These are phyloP conservation scores for Metschnikowia arizonensis DNA, from an alignment of 805 yeast genomes.

Conservation along the genomic window DNA sequence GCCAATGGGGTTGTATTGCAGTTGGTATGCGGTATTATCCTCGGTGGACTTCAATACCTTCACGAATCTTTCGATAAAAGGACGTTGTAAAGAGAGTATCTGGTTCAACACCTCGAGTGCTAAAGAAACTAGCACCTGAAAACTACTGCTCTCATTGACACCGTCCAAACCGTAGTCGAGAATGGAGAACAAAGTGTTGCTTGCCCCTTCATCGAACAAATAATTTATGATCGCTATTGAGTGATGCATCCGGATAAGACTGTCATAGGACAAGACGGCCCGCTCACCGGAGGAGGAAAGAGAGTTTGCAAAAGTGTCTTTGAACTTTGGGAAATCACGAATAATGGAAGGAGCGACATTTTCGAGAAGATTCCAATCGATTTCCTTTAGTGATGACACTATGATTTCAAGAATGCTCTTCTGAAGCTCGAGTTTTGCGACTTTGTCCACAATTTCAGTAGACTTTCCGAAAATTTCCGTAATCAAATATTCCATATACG, in stretches of 20 bases:
- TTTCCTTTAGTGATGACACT: constrained; percentile 30
- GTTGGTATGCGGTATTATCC: not conserved
- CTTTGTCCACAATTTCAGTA: constrained; percentile 28
- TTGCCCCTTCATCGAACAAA: constrained; percentile 57
- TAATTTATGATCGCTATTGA: constrained; percentile 61
- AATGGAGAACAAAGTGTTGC: constrained; percentile 52
- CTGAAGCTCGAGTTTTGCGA: constrained; percentile 47
- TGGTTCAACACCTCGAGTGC: constrained; percentile 44
- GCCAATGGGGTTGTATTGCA: constrained; percentile 13
- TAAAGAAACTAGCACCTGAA: constrained; percentile 33
- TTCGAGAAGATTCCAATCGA: constrained; percentile 45
- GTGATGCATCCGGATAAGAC: constrained; percentile 60
- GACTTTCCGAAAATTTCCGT: constrained; percentile 61
- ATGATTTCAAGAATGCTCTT: constrained; percentile 49
- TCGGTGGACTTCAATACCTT: constrained; percentile 40
- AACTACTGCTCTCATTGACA: constrained; percentile 40
- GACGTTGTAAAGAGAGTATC: constrained; percentile 51
- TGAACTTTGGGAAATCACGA: constrained; percentile 22
- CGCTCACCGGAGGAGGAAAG: constrained; percentile 15
- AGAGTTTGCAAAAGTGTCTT: constrained; percentile 22
- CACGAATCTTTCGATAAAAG: constrained; percentile 52
- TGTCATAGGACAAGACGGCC: constrained; percentile 12
- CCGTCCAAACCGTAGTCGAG: constrained; percentile 55
- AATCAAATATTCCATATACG: constrained; percentile 72
- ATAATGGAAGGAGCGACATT: constrained; percentile 48